Percentiles rank a stretch among this genome's conserved stretches.
Evolutionary conservation across 345 rosid genomes (phyloP).

Genomic region (Arabidopsis arenosa): DNA sequence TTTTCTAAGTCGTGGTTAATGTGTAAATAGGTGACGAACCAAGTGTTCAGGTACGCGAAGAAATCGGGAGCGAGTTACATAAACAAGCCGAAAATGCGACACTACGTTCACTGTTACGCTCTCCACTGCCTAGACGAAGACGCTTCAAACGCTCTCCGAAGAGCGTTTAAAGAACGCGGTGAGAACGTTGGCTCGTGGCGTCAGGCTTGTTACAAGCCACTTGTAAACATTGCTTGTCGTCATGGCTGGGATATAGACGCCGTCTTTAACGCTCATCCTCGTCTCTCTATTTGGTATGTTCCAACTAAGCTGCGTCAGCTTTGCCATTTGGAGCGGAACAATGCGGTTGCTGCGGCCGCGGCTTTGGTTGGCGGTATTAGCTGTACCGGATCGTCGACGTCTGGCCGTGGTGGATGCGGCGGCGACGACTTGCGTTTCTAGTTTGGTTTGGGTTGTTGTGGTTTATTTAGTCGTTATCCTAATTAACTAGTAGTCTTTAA

Average conservation of each 20-base stretch:
- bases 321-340: conserved; percentile 77
- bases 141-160: conserved; percentile 74
- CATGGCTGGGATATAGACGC: conserved; percentile 98
- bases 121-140: conserved; percentile 93
- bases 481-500: conserved; percentile 9
- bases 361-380: conserved; percentile 50
- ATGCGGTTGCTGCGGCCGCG: conserved; percentile 56
- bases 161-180: conserved; percentile 87
- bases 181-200: conserved; percentile 98
- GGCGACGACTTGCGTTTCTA: conserved; percentile 26
- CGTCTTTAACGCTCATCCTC: conserved; percentile 85
- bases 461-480: conserved; percentile 17
- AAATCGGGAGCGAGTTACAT: conserved; percentile 95
- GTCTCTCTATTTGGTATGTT: conserved; percentile 94
- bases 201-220: conserved; percentile 95
- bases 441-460: conserved; percentile 13
- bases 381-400: conserved; percentile 31
- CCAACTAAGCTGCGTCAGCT: conserved; percentile 97
- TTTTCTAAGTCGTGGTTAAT: background rate
- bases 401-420: conserved; percentile 35
- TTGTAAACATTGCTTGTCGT: conserved; percentile 77
- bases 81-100: conserved; percentile 99
- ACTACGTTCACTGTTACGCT: conserved; percentile 97
- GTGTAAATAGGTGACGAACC: conserved; percentile 79
- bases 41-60: conserved; percentile 93